Evolutionary conservation across 306 rosid genomes (phyloP), one percentile per base, ranked within the genome.

Genomic region (Sesbania bispinosa): DNA sequence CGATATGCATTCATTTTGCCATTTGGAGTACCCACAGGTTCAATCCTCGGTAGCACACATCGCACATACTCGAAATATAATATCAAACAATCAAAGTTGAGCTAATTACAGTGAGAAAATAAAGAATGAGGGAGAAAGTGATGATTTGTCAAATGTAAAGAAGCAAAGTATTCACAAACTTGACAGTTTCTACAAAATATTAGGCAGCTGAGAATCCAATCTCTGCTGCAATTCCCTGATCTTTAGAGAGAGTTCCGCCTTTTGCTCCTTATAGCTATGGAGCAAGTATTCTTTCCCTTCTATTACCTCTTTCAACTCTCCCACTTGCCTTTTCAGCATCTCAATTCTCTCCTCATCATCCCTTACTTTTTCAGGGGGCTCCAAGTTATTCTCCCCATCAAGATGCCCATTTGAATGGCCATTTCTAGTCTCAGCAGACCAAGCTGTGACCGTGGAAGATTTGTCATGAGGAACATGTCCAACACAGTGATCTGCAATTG

Each of bases 241-340:
- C 79, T 90, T 90, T 81, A 83, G 10, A 2, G 90, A 80, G 36
- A 90, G 94, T 80, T 88, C 98, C 0, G 89, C 47, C 80, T 86
- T 94, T 78, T 94, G 98, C 83, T 88, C 95, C 83, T 90, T 94
- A 74, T 90, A 90, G 89, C 80, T 94, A 79, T 84, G 96, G 70
- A 90, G 84, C 81, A 94, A 80, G 79, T 82, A 94, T 43, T 94
- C 94, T 77, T 90, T 94, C 50, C 98, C 98, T 32, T 88, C 97
- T 69, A 94, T 84, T 27, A 85, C 96, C 74, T 90, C 98, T 82
- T 87, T 94, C 77, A 90, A 80, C 67, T 94, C 98, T 43, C 96
- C 94, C 16, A 94, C 87, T 81, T 94, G 96, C 83, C 83, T 87
- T 81, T 61, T 88, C 70, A 93, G 85, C 86, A 85, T 81, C 66